A percentile compares a stretch with the other conserved stretches of the same genome.
These are phyloP conservation scores for Angophora floribunda DNA, from an alignment of 345 rosid genomes.

Conservation along the genomic window DNA sequence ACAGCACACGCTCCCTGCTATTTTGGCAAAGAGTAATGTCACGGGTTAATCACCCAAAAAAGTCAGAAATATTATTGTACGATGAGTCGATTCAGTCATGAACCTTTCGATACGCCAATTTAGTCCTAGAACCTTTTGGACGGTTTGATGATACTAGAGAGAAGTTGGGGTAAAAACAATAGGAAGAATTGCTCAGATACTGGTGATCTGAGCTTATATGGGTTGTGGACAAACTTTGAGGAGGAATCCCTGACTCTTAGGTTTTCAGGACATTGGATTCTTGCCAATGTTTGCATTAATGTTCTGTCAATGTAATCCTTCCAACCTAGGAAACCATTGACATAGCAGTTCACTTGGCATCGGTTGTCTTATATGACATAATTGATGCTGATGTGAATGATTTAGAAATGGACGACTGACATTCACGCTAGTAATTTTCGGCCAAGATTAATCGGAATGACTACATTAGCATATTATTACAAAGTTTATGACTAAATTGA, in stretches of 20 bases:
- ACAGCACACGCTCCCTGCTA: neutral
- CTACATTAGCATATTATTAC: neutral
- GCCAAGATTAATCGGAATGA: neutral
- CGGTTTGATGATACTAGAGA: too few species aligned
- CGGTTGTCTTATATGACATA: fast-evolving
- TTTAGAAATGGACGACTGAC: neutral
- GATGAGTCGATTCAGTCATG: fast-evolving
- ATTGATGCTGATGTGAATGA: fast-evolving
- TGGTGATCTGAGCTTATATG: too few species aligned
- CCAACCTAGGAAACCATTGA: fast-evolving
- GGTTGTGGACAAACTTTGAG: too few species aligned
- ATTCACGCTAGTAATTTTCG: neutral
- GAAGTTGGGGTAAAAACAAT: too few species aligned
- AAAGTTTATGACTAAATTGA: neutral
- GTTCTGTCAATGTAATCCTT: neutral
- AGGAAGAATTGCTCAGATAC: too few species aligned
- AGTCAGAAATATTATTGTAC: neutral
- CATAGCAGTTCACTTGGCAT: fast-evolving
- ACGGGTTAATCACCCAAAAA: too few species aligned
- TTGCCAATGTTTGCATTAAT: too few species aligned
- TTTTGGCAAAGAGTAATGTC: neutral
- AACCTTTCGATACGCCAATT: neutral
- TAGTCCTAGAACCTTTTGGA: neutral
- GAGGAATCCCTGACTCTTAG: too few species aligned
- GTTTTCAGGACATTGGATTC: too few species aligned